These are phyloP conservation scores for Metschnikowia borealis DNA, from an alignment of 805 yeast species.

Conservation along the genomic window DNA sequence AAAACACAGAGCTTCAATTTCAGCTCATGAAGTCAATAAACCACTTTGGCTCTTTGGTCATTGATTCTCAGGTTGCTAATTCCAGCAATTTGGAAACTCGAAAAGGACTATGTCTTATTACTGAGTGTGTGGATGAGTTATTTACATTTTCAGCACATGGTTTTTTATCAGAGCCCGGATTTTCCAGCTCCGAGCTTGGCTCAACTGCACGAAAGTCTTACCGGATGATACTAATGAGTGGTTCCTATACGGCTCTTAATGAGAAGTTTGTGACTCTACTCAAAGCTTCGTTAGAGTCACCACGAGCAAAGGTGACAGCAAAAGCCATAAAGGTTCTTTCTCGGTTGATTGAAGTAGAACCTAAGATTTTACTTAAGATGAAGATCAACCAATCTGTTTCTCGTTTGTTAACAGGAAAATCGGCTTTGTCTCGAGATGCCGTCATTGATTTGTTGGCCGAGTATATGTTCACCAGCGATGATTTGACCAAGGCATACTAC, in stretches of 20 bases:
- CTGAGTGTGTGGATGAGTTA: constrained; percentile 6
- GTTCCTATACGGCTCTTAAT: constrained; percentile 27
- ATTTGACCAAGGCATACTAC: constrained; percentile 46
- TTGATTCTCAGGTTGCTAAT: neutral
- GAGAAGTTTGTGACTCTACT: constrained; percentile 52
- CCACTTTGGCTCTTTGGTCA: neutral
- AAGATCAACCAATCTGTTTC: constrained; percentile 51
- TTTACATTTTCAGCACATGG: constrained; percentile 2
- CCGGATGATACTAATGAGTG: constrained; percentile 4
- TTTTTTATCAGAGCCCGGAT: too few species aligned
- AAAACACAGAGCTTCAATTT: constrained; percentile 1
- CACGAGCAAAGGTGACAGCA: constrained; percentile 33
- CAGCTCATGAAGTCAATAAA: constrained; percentile 10
- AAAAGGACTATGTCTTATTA: neutral
- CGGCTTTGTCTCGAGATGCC: constrained; percentile 74
- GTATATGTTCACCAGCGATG: constrained; percentile 42
- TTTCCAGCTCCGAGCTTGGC: neutral
- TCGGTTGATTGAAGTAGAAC: constrained; percentile 49
- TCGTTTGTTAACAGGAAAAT: constrained; percentile 50
- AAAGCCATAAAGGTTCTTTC: constrained; percentile 66
- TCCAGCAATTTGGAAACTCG: neutral
- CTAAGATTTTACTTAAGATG: constrained; percentile 46
- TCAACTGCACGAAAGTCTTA: constrained; percentile 3
- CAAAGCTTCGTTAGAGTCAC: constrained; percentile 30
- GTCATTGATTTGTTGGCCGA: constrained; percentile 61